Evolutionary conservation across 805 yeast genomes (phyloP).

Genomic region (Saturnispora saitoi): DNA sequence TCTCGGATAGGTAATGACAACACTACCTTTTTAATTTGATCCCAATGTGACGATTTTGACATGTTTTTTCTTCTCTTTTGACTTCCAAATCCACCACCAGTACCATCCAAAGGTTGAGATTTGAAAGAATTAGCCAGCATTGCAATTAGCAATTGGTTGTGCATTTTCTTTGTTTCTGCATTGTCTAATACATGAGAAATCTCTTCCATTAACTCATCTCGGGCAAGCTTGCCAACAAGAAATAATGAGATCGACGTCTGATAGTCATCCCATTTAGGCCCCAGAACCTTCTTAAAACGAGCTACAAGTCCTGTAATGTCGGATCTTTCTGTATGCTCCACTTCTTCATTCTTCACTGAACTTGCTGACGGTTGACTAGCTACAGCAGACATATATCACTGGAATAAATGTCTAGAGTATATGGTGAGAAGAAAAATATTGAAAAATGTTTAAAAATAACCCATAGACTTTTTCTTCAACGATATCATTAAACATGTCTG

Average conservation of each 20-base stretch:
- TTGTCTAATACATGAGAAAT: slow-evolving; percentile 46
- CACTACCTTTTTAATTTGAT: slow-evolving; percentile 73
- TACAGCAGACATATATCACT: slow-evolving; percentile 1
- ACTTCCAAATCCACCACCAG: slow-evolving; percentile 40
- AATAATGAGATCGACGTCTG: slow-evolving; percentile 72
- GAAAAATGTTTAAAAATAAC: slow-evolving; percentile 2
- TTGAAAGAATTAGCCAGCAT: slow-evolving; percentile 78
- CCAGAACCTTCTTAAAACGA: slow-evolving; percentile 65
- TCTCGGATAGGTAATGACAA: slow-evolving; percentile 81
- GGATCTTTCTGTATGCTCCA: neutral
- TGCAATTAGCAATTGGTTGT: slow-evolving; percentile 74
- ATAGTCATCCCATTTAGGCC: slow-evolving; percentile 78
- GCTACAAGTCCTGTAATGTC: slow-evolving; percentile 61
- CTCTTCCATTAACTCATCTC: slow-evolving; percentile 58
- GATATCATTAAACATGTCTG: slow-evolving; percentile 4
- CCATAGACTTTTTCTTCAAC: neutral
- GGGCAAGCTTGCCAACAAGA: slow-evolving; percentile 68
- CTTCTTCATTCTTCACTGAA: neutral
- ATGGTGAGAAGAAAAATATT: neutral
- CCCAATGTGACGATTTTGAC: slow-evolving; percentile 63
- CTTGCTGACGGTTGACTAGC: neutral
- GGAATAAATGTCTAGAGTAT: neutral
- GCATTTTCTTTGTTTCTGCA: slow-evolving; percentile 46
- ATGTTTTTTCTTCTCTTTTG: slow-evolving; percentile 36
- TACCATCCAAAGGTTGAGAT: slow-evolving; percentile 58